A percentile compares a stretch with the other conserved stretches of the same genome.
Conservation (phyloP, 1,139 yeast species). For the Magnusiomyces starmeri region DNA sequence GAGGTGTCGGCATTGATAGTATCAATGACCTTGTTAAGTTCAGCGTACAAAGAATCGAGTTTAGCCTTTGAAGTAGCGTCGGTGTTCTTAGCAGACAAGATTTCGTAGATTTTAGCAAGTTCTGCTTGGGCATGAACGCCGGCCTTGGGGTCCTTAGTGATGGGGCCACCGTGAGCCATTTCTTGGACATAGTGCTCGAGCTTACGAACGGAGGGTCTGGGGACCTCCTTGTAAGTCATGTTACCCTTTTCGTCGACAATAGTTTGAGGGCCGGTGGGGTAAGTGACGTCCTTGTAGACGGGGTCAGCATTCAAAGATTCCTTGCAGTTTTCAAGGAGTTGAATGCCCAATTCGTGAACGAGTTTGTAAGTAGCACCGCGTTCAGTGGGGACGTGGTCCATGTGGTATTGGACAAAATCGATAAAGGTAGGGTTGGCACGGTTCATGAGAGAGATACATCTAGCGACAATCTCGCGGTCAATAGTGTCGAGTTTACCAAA, state of each 20-base stretch:
- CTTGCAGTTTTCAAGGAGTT: conserved; percentile 89
- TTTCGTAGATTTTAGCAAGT: conserved; percentile 75
- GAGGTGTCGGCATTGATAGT: conserved; percentile 36
- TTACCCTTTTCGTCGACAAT: conserved; percentile 82
- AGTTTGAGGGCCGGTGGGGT: conserved; percentile 94
- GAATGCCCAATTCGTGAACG: conserved; percentile 85
- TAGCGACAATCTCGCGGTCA: conserved; percentile 92
- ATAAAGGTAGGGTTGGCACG: conserved; percentile 90
- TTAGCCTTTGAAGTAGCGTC: conserved; percentile 56
- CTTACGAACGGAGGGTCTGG: conserved; percentile 87
- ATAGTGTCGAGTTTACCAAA: conserved; percentile 86
- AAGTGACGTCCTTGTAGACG: conserved; percentile 88
- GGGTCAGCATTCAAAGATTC: conserved; percentile 79
- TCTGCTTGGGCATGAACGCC: conserved; percentile 54
- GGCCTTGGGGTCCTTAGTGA: conserved; percentile 65
- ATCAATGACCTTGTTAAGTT: conserved; percentile 62
- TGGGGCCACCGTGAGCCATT: conserved; percentile 92
- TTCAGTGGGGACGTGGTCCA: conserved; percentile 82
- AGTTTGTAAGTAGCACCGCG: conserved; percentile 85
- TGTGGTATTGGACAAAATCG: conserved; percentile 95
- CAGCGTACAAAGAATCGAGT: conserved; percentile 72
- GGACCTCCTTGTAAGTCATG: conserved; percentile 72
- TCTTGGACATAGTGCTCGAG: conserved; percentile 92
- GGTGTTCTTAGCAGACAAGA: conserved; percentile 64
- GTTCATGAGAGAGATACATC: conserved; percentile 96